phyloP scores from a whole-genome alignment of 805 yeast genomes.

The Ogataea saltuana region DNA sequence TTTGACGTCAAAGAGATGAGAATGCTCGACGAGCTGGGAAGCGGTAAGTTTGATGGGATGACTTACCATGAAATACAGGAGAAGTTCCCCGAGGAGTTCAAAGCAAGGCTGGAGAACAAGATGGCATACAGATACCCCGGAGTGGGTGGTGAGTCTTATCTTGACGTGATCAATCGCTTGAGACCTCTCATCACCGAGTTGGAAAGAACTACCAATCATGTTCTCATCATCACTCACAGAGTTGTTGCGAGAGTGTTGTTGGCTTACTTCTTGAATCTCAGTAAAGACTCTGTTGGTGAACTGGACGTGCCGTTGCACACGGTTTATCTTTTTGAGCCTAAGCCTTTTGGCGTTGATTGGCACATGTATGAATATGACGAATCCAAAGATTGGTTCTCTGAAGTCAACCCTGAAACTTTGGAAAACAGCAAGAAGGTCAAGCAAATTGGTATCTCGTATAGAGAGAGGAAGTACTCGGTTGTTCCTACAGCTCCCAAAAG shows the following conservation, averaged over 20 bases:
- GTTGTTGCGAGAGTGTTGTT: conserved; percentile 86
- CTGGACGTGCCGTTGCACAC: conserved; percentile 93
- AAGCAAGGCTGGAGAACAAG: conserved; percentile 72
- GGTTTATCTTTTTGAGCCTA: conserved; percentile 84
- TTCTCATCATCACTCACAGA: conserved; percentile 80
- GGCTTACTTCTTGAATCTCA: conserved; percentile 86
- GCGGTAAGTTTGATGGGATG: conserved; percentile 91
- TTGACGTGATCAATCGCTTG: conserved; percentile 88
- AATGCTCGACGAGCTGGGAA: conserved; percentile 91
- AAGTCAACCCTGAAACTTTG: conserved; percentile 48
- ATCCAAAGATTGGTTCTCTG: conserved; percentile 69
- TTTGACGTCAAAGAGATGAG: conserved; percentile 85
- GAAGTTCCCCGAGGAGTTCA: conserved; percentile 74
- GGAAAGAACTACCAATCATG: conserved; percentile 87
- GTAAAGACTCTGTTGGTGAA: conserved; percentile 78
- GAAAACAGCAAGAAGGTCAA: conserved; percentile 60
- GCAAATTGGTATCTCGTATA: conserved; percentile 69
- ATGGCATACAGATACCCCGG: conserved; percentile 92
- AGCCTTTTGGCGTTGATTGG: conserved; percentile 96
- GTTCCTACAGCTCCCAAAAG: conserved; percentile 70
- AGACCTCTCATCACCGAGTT: conserved; percentile 90
- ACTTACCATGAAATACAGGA: conserved; percentile 84
- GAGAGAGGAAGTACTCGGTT: conserved; percentile 69
- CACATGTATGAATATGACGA: conserved; percentile 86
- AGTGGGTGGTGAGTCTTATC: conserved; percentile 92